Evolutionary conservation across 805 yeast species (phyloP), one percentile per base, ranked within the genome.

Genomic region (Pichia thaimueangensis): DNA sequence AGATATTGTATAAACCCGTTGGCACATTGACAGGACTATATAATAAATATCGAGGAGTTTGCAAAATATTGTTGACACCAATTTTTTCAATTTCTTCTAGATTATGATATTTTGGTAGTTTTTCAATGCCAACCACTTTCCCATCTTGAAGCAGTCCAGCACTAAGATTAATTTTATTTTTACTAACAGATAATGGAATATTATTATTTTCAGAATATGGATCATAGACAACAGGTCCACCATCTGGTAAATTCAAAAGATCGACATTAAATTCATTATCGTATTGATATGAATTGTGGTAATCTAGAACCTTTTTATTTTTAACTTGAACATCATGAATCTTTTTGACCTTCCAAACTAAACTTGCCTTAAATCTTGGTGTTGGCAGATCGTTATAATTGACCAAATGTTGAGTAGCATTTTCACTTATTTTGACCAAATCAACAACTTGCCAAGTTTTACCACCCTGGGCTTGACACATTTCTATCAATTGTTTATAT

Each of bases 391-490:
- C 32, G 8, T 42, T 24, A 36, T 47, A 49, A n/a, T 46, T 48
- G 6, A 56, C 48, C 30, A 50, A 41, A 37, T 48, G 51, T 7
- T 44, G 37, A 7, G 58, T 53, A 12, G 65, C 60, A 47, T 59
- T 62, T 17, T 52, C 45, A 31, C 56, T 56, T n/a, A 57, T 47
- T 6, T 45, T 47, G 2, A 55, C 59, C 17, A 66, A 45, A 31
- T 60, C 63, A 19, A 53, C 41, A 38, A 55, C 51, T 17, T 49
- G 47, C 50, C 62, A 54, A 21, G 51, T 49, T 21, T 53, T 48
- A 15, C 53, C 47, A 7, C 60, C 65, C 43, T 65, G 69, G 9
- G 55, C 48, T 31, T 55, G 46, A 48, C 71, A 67, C 1, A 58
- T 54, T 23, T 65, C 65, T n/a, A 55, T 47, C 7, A 67, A 23